These are phyloP conservation scores for Exobasidium rhododendri DNA, from an alignment of 1,284 basidiomycete species.

Conservation along the genomic window DNA sequence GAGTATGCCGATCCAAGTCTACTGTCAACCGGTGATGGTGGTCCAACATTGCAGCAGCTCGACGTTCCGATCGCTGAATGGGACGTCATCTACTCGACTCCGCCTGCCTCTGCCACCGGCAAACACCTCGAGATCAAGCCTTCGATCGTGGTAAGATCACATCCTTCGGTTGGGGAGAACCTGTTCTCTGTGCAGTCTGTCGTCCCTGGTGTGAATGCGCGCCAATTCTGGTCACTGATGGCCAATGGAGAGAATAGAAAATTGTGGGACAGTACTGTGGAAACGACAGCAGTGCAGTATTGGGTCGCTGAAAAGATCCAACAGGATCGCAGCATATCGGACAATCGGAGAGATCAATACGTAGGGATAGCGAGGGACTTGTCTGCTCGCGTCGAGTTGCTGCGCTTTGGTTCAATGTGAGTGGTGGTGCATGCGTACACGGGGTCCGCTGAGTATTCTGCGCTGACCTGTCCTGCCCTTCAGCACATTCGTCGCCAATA, in stretches of 20 bases:
- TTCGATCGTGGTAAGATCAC: conserved; percentile 35
- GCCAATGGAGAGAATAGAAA: conserved; percentile 36
- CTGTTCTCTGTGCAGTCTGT: conserved; percentile 40
- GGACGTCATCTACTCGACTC: conserved; percentile 31
- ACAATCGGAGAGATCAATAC: neutral
- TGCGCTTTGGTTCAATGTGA: conserved; percentile 41
- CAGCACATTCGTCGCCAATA: conserved; percentile 43
- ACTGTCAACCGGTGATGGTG: neutral
- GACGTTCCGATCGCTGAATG: conserved; percentile 30
- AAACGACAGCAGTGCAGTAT: conserved; percentile 26
- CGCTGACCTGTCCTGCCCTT: conserved; percentile 5
- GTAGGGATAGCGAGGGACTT: conserved; percentile 16
- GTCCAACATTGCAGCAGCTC: neutral
- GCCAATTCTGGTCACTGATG: conserved; percentile 49
- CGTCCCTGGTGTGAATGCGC: conserved; percentile 31
- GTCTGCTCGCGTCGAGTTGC: conserved; percentile 30
- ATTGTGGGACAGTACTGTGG: conserved; percentile 39
- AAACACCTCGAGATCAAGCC: conserved; percentile 18
- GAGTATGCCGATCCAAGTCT: neutral
- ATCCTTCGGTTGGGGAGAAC: conserved; percentile 31
- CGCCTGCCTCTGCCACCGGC: conserved; percentile 19
- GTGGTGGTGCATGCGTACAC: neutral
- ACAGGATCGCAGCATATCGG: neutral
- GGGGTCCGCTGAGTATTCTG: conserved; percentile 4
- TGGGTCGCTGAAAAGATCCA: conserved; percentile 18